Evolutionary conservation across 805 yeast species (phyloP).

Genomic region (Clavispora phyllophila): DNA sequence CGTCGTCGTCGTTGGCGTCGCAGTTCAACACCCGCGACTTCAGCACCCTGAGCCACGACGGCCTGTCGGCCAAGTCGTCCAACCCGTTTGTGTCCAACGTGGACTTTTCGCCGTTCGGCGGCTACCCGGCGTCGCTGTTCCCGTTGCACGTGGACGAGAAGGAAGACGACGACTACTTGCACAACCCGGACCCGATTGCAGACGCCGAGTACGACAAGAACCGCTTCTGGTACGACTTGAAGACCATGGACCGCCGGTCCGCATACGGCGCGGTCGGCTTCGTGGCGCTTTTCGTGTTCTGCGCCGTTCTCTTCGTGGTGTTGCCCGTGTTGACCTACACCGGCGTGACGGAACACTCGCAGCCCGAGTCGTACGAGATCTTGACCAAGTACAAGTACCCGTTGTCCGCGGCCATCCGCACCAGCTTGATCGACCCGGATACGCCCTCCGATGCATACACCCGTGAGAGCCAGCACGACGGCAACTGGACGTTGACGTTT

Average conservation of each 20-base stretch:
- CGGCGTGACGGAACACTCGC: constrained; percentile 48
- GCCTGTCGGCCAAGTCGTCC: constrained; percentile 16
- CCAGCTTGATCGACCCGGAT: constrained; percentile 36
- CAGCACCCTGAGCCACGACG: constrained; percentile 14
- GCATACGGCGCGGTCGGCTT: constrained; percentile 60
- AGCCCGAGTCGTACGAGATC: constrained; percentile 14
- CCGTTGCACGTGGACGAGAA: constrained; percentile 89
- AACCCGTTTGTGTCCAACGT: constrained; percentile 41
- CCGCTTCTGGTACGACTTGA: constrained; percentile 59
- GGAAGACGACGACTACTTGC: constrained; percentile 91
- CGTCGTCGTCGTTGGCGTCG: constrained; percentile 34
- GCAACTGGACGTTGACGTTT: constrained; percentile 36
- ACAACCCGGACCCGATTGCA: constrained; percentile 91
- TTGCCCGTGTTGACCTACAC: constrained; percentile 82
- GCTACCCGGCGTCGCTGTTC: constrained; percentile 89
- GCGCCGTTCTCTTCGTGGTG: constrained; percentile 63
- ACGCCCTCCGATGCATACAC: constrained; percentile 30
- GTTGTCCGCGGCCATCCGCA: constrained; percentile 30
- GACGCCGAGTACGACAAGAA: constrained; percentile 82
- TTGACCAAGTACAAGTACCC: constrained; percentile 29
- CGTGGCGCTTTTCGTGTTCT: constrained; percentile 53
- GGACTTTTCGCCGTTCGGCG: constrained; percentile 90
- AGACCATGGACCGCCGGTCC: constrained; percentile 60
- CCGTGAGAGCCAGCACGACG: constrained; percentile 43
- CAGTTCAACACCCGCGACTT: constrained; percentile 7